These are phyloP conservation scores for Allium cepa DNA, from an alignment of 106 monocot genomes.

Conservation along the genomic window DNA sequence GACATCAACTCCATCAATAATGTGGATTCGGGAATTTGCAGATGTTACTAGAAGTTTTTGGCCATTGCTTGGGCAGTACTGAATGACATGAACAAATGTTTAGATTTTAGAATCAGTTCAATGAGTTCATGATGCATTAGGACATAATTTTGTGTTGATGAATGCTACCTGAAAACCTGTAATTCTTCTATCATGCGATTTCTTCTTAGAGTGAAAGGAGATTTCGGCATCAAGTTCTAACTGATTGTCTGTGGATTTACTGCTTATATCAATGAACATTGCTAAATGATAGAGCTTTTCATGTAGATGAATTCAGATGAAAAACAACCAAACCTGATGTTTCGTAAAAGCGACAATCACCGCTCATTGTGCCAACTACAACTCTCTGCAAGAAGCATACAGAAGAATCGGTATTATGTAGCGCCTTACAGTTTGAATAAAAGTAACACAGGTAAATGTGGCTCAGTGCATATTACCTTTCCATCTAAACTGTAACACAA, in stretches of 20 bases:
- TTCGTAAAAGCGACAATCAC: slow-evolving; percentile 61
- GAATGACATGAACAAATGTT: slow-evolving; percentile 7
- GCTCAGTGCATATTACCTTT: slow-evolving; percentile 22
- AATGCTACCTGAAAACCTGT: slow-evolving; percentile 74
- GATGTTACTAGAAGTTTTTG: slow-evolving; percentile 61
- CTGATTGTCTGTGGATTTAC: slow-evolving; percentile 33
- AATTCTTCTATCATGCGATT: slow-evolving; percentile 56
- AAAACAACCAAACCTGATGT: slow-evolving; percentile 31
- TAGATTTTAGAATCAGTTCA: slow-evolving; percentile 1
- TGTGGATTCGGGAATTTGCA: slow-evolving; percentile 52
- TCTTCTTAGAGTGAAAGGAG: slow-evolving; percentile 57
- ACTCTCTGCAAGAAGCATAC: slow-evolving; percentile 32
- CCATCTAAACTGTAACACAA: slow-evolving; percentile 58
- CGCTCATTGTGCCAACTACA: slow-evolving; percentile 52
- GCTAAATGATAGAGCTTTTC: too few species aligned
- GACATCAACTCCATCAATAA: slow-evolving; percentile 50
- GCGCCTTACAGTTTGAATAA: neutral
- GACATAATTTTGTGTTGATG: neutral
- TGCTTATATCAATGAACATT: too few species aligned
- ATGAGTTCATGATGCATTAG: neutral
- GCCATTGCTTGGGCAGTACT: slow-evolving; percentile 57
- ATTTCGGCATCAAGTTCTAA: slow-evolving; percentile 43
- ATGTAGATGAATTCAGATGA: neutral
- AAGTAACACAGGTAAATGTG: neutral
- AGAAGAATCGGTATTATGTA: slow-evolving; percentile 3